Conservation (phyloP, 2,329 filamentous ascomycete genomes). For the Clarireedia monteithiana region DNA sequence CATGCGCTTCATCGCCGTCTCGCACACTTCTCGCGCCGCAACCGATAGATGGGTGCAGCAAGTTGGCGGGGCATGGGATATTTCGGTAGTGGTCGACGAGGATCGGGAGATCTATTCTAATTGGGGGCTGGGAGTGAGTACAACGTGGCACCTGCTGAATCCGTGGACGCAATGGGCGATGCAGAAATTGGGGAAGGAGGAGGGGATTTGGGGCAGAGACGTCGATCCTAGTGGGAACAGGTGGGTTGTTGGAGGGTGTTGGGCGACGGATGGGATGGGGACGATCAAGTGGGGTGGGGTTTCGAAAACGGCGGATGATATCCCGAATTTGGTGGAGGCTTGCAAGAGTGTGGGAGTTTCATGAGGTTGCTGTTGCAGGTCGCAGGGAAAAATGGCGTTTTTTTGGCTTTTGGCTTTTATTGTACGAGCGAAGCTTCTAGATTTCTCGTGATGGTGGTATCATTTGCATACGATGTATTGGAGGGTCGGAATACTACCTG, state of each 20-base stretch:
- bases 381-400: not conserved
- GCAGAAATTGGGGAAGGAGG: slow-evolving; percentile 49
- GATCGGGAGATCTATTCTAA: slow-evolving; percentile 52
- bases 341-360: slow-evolving; percentile 25
- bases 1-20: slow-evolving; percentile 53
- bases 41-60: slow-evolving; percentile 35
- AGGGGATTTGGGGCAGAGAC: slow-evolving; percentile 55
- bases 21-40: slow-evolving; percentile 53
- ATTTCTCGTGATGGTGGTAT: too few species aligned
- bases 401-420: not conserved
- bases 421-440: too few species aligned
- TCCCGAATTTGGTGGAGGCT: slow-evolving; percentile 45
- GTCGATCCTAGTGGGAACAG: slow-evolving; percentile 57
- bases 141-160: slow-evolving; percentile 55
- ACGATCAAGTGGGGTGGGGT: slow-evolving; percentile 45
- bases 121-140: slow-evolving; percentile 59
- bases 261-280: slow-evolving; percentile 33
- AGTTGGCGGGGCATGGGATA: slow-evolving; percentile 34
- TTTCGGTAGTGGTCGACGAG: slow-evolving; percentile 53
- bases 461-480: too few species aligned
- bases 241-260: slow-evolving; percentile 59
- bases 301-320: slow-evolving; percentile 42
- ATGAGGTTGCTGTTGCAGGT: not conserved
- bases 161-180: slow-evolving; percentile 49
- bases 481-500: too few species aligned